Base-by-base conservation (phyloP, 169 alveolate genomes). In the Nephromyces sp. region DNA sequence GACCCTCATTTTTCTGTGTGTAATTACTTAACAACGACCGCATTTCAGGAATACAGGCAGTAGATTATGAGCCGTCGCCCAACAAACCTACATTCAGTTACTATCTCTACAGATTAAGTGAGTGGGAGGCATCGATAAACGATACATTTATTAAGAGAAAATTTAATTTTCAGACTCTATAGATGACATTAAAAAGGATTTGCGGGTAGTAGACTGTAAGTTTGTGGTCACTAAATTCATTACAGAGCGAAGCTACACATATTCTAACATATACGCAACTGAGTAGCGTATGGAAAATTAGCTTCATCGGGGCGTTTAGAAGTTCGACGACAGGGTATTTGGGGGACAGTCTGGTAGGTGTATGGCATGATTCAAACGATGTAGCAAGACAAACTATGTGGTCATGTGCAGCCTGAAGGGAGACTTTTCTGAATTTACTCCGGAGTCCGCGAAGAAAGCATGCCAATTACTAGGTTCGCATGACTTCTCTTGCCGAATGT, bases 151-250 rank as follows among this genome's bases (percentile, higher is more conserved):
- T 2, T 62, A 33, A 25, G 24, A 2, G 52, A 3, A 8, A 8
- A 27, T 30, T 15, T 21, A 29, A 15, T 8, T 25, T 15, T 3
- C 70, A 74, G 81, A 74, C 43, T 66, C 81, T 0, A 87, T 87
- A 51, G 95, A 90, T 72, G 85, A 84, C 70, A 80, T 92, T 29
- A 91, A 84, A 72, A 83, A 90, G 62, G 73, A 81, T 74, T 89
- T 92, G 27, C 85, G 95, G 31, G 74, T 92, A 8, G 94, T 90
- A 28, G 92, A 90, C 66, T 72, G 73, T 71, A 25, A 32, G 79
- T 32, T 29, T 27, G 0, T 0, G 21, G 3, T 34, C 33, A 4
- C n/a, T 27, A 24, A 27, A 6, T n/a, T 33, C 1, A 51, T 1
- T 1, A 5, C 51, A 51, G 25, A 0, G 52, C 67, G 67, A 25